Evolutionary conservation across 768 basidiomycete genomes (phyloP), one percentile per base, ranked within the genome.

Genomic region (Coprinopsis cinerea): DNA sequence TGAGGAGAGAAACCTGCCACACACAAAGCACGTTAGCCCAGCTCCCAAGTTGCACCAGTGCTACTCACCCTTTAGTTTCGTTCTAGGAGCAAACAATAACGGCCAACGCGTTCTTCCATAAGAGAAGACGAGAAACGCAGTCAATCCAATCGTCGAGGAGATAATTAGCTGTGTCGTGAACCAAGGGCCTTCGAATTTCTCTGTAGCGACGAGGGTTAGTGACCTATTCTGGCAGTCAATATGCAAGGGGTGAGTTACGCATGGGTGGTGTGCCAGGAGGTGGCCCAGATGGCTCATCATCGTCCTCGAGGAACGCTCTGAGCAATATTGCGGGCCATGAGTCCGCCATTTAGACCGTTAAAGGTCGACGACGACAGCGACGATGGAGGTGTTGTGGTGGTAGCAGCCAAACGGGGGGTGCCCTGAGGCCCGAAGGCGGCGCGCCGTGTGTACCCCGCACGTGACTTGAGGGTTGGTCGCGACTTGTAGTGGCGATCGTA

Each of bases 171-270:
- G 95, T 1, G 94, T 96, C 18, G 82, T 82, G 66, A 99, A 88
- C 96, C 96, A 98, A 27, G 93, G 92, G 0, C 95, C 94, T 61
- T 89, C 84, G 63, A 88, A 92, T 61, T 78, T 88, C 55, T 74
- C 88, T 90, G 58, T 43, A 51, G 32, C 44, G 17, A 42, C 43
- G 45, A 37, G 34, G 22, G n/a, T 1, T 22, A 3, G 32, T 35
- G 26, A 28, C 22, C 17, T 48, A 23, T 47, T 34, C 34, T 42
- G 9, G 23, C 18, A 25, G 41, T n/a, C 27, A 17, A 41, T 18
- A 3, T 11, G 72, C 79, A 58, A n/a, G n/a, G n/a, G n/a, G n/a
- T n/a, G n/a, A n/a, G n/a, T n/a, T 60, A 82, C 82, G 59, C n/a
- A 73, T 83, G 4, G 83, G 83, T 24, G 83, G 83, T 23, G 81